phyloP scores from a whole-genome alignment of 495 filamentous ascomycete genomes.

The Thermothielavioides terrestris region DNA sequence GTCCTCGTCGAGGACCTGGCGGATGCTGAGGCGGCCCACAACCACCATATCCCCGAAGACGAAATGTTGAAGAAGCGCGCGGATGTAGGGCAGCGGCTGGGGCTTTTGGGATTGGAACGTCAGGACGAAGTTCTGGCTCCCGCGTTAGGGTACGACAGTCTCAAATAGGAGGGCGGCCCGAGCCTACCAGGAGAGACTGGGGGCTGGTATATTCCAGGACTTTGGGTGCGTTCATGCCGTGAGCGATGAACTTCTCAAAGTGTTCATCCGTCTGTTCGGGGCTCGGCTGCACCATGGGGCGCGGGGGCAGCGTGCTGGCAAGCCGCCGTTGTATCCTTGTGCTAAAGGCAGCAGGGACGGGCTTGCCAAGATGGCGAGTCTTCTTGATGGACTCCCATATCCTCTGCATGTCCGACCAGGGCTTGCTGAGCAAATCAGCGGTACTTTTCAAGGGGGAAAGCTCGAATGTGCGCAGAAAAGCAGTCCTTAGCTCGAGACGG shows the following conservation, averaged over 20 bases:
- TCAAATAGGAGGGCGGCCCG: neutral
- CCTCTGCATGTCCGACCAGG: conserved; percentile 40
- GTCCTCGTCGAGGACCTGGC: conserved; percentile 71
- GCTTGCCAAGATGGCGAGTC: conserved; percentile 52
- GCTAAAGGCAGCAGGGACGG: conserved; percentile 73
- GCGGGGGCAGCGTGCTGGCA: conserved; percentile 85
- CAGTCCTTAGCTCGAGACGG: conserved; percentile 55
- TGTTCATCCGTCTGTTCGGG: conserved; percentile 63
- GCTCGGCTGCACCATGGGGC: conserved; percentile 72
- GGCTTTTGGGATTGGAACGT: conserved; percentile 70
- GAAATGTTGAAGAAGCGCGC: conserved; percentile 68
- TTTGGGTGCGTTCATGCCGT: conserved; percentile 61
- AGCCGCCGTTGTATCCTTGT: conserved; percentile 80
- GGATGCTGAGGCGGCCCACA: conserved; percentile 56
- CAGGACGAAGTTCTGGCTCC: conserved; percentile 54
- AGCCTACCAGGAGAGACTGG: conserved; percentile 54
- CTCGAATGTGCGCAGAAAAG: conserved; percentile 50
- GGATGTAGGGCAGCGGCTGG: conserved; percentile 74
- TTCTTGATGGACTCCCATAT: conserved; percentile 45
- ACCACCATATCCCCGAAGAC: conserved; percentile 63
- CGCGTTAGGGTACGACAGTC: conserved; percentile 3
- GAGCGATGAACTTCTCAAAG: conserved; percentile 60
- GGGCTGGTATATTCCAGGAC: conserved; percentile 61
- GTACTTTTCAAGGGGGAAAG: conserved; percentile 33
- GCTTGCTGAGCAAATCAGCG: conserved; percentile 35